Evolutionary conservation across 768 basidiomycete genomes (phyloP), one percentile per base, ranked within the genome.

Genomic region (Botryobasidium botryosum): DNA sequence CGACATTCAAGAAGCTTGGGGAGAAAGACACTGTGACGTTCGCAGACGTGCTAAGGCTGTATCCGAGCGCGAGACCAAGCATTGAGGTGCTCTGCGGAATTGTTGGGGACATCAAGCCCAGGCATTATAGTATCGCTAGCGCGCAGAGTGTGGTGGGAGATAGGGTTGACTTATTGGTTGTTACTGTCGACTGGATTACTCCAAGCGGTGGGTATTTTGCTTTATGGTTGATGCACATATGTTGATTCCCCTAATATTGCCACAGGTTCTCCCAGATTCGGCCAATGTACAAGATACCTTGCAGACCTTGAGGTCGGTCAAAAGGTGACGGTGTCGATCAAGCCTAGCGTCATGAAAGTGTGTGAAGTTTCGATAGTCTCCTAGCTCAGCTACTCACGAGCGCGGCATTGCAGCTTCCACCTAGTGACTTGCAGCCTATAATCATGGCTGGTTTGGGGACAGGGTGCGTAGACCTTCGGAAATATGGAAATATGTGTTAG

Each of bases 371-470:
- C 10, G 24, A 29, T 31, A 10, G 17, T 3, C 33, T 41, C 17
- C 26, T 29, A 10, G 18, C 52, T 58, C 24, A 60, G 3, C 12
- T 36, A 4, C 15, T 8, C 13, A 32, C 31, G 20, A 37, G 31
- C 36, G 27, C 33, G 6, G 20, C 6, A 3, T 41, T 39, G 35
- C 51, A 88, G 83, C 68, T 97, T 4, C 94, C 94, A 43, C 80
- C 81, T 0, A 70, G 75, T 57, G 68, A 77, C 57, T 71, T 68
- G 37, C 90, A 92, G 57, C 94, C 94, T 31, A 69, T 99, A 62
- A 92, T 97, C 62, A 90, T 99, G 86, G 88, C 92, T 27, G 94
- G 94, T 52, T 77, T 99, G 25, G 94, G 94, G 40, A 99, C 94
- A 3, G 94, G 92, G 57, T 57, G 49, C 51, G 58, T 46, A 10